A percentile compares a stretch with the other conserved stretches of the same genome.
These are phyloP conservation scores for Pythium folliculosum DNA, from an alignment of 352 stramenopile species.

Conservation along the genomic window DNA sequence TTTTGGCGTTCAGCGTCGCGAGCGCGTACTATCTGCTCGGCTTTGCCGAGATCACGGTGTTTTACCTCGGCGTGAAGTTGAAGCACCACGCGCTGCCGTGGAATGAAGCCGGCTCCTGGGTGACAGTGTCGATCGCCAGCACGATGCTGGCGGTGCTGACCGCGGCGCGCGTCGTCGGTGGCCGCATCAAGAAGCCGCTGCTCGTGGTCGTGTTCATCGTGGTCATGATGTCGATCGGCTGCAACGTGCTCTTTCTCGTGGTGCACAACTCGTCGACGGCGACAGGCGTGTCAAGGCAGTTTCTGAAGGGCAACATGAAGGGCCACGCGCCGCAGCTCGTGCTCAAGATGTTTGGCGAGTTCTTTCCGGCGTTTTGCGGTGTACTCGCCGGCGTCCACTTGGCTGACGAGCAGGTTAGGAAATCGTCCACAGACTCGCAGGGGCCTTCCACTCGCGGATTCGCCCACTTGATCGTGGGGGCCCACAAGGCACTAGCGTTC, in stretches of 20 bases:
- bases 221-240: conserved; percentile 37
- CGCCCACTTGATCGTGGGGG: conserved; percentile 41
- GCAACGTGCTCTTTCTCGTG: conserved; percentile 40
- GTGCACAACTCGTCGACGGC: conserved; percentile 28
- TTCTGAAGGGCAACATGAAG: conserved; percentile 35
- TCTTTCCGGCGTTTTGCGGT: conserved; percentile 49
- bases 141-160: conserved; percentile 30
- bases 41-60: conserved; percentile 51
- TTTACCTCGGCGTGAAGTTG: conserved; percentile 34
- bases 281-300: conserved; percentile 33
- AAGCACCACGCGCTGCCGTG: conserved; percentile 38
- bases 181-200: conserved; percentile 25
- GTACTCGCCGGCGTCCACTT: conserved; percentile 42
- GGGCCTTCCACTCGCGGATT: background rate
- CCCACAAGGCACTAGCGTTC: conserved; percentile 47
- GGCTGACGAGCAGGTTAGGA: conserved; percentile 29
- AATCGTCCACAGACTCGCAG: background rate
- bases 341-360: conserved; percentile 41
- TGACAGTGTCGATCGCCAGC: conserved; percentile 37
- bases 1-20: conserved; percentile 38
- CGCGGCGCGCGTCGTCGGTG: conserved; percentile 15
- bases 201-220: conserved; percentile 43
- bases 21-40: conserved; percentile 52
- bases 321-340: conserved; percentile 22
- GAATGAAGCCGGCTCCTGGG: conserved; percentile 38